Base-by-base conservation (phyloP, 805 yeast species). In the Metschnikowia orientalis region DNA sequence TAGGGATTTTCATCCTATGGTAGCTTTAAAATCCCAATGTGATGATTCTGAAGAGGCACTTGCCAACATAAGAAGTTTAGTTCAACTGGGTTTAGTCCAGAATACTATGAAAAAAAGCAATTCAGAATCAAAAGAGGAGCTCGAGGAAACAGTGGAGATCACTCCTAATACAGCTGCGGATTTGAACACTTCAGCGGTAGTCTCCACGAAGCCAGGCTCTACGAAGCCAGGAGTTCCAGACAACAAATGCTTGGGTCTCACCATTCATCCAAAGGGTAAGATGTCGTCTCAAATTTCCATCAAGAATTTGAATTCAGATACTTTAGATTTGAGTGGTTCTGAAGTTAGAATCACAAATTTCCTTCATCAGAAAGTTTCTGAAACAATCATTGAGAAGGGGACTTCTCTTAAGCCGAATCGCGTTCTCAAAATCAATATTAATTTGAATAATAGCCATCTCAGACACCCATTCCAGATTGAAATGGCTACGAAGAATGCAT, bases 181-280 rank as follows among this genome's bases (percentile, higher is more conserved):
- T n/a, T n/a, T n/a, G n/a, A n/a, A n/a, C n/a, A n/a, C n/a, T n/a
- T n/a, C n/a, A n/a, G n/a, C n/a, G n/a, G n/a, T n/a, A n/a, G n/a
- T n/a, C n/a, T n/a, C n/a, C n/a, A n/a, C n/a, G n/a, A n/a, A n/a
- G n/a, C n/a, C n/a, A n/a, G n/a, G n/a, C n/a, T n/a, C n/a, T n/a
- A n/a, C n/a, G n/a, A n/a, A n/a, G n/a, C n/a, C n/a, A n/a, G n/a
- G n/a, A n/a, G n/a, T n/a, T n/a, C n/a, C n/a, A n/a, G n/a, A n/a
- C n/a, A n/a, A n/a, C n/a, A n/a, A n/a, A n/a, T n/a, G n/a, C n/a
- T n/a, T n/a, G n/a, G n/a, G n/a, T n/a, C n/a, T n/a, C n/a, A n/a
- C n/a, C n/a, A n/a, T n/a, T n/a, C n/a, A n/a, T n/a, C 61, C 66
- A 9, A 60, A 61, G 30, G 50, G 64, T 3, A 46, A 43, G 15